phyloP scores from a whole-genome alignment of 2,329 filamentous ascomycete species.

The Aspergillus sp. region DNA sequence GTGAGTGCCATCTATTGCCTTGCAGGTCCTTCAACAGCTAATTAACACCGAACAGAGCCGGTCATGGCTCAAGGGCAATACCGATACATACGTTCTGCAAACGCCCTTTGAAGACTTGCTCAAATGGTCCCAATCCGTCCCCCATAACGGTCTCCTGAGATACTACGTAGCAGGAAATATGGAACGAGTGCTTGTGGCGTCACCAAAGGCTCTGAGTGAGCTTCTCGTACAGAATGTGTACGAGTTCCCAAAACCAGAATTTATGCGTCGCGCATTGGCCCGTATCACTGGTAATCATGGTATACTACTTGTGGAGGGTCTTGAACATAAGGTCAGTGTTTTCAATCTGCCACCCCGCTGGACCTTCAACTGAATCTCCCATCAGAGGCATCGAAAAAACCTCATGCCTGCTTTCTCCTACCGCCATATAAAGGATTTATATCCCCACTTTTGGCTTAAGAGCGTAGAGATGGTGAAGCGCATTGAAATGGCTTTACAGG shows the following conservation, averaged over 20 bases:
- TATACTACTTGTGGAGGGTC: constrained; percentile 77
- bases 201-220: constrained; percentile 66
- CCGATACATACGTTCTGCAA: constrained; percentile 34
- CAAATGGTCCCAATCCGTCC: constrained; percentile 59
- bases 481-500: constrained; percentile 51
- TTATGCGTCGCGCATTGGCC: constrained; percentile 43
- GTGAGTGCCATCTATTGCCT: constrained; percentile 33
- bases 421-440: constrained; percentile 79
- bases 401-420: constrained; percentile 84
- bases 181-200: constrained; percentile 63
- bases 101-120: constrained; percentile 40
- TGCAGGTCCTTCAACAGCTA: too few relatives aligned
- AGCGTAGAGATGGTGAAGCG: constrained; percentile 64
- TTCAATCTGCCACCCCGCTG: background rate
- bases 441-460: constrained; percentile 82
- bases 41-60: constrained; percentile 27
- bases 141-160: constrained; percentile 68
- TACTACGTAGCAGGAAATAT: constrained; percentile 63
- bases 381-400: constrained; percentile 65
- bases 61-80: constrained; percentile 50
- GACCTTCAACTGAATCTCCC: constrained; percentile 1
- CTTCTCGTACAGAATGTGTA: constrained; percentile 69
- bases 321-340: constrained; percentile 69
- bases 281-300: constrained; percentile 42
- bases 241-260: constrained; percentile 64